A percentile compares a stretch with the other conserved stretches of the same genome.
These are phyloP conservation scores for Wickerhamiella kazuoi DNA, from an alignment of 805 yeast species.

Conservation along the genomic window DNA sequence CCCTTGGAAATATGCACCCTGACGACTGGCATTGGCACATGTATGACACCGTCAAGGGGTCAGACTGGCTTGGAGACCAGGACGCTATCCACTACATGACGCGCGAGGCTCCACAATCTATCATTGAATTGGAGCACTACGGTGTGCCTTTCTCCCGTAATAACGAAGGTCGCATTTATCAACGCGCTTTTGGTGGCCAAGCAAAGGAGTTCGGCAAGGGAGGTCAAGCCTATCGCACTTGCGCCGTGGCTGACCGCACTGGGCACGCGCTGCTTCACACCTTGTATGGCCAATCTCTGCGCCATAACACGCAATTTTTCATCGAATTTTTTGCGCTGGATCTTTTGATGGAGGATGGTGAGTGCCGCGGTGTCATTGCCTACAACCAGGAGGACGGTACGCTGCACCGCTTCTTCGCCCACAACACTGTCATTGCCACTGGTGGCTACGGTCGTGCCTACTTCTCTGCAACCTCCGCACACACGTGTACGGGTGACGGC, in stretches of 20 bases:
- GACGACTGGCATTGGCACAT: slow-evolving; percentile 99
- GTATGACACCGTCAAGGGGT: slow-evolving; percentile 98
- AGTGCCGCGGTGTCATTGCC: slow-evolving; percentile 91
- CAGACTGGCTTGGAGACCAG: slow-evolving; percentile 99
- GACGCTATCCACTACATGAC: slow-evolving; percentile 99
- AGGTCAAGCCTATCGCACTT: slow-evolving; percentile 98
- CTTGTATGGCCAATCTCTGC: slow-evolving; percentile 84
- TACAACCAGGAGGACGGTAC: slow-evolving; percentile 99
- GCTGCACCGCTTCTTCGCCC: slow-evolving; percentile 91
- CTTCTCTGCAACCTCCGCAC: slow-evolving; percentile 97
- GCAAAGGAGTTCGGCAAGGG: slow-evolving; percentile 90
- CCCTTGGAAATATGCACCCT: slow-evolving; percentile 93
- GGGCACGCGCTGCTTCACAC: slow-evolving; percentile 96
- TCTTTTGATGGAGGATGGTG: slow-evolving; percentile 85
- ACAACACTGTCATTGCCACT: slow-evolving; percentile 90
- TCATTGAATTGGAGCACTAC: slow-evolving; percentile 90
- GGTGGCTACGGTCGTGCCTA: slow-evolving; percentile 99
- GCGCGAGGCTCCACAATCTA: slow-evolving; percentile 89
- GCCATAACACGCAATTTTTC: slow-evolving; percentile 95
- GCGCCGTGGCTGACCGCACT: slow-evolving; percentile 98
- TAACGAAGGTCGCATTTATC: slow-evolving; percentile 90
- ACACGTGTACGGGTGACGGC: slow-evolving; percentile 99
- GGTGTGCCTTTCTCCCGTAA: slow-evolving; percentile 98
- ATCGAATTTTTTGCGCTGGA: slow-evolving; percentile 95
- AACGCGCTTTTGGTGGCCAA: slow-evolving; percentile 98